These are phyloP conservation scores for Salvia hispanica DNA, from an alignment of 257 asterid genomes.

Conservation along the genomic window DNA sequence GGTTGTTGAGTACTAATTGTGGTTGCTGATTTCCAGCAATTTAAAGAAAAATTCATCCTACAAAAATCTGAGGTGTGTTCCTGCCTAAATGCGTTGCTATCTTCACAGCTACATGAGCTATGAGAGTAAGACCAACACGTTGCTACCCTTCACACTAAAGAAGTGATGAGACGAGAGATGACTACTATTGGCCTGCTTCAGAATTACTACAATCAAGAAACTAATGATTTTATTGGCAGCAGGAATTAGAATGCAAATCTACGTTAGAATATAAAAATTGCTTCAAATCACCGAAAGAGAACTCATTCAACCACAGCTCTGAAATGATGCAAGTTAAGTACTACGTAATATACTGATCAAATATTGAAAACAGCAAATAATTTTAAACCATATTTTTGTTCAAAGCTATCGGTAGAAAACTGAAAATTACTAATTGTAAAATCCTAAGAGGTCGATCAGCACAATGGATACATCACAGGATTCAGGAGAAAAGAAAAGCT, in stretches of 20 bases:
- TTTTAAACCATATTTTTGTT: not conserved
- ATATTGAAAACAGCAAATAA: not conserved
- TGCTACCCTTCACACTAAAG: too few species aligned
- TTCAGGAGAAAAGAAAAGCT: constrained; percentile 14
- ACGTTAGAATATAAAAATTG: not conserved
- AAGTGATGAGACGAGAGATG: not conserved
- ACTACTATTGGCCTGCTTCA: too few species aligned
- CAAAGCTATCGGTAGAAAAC: constrained; percentile 19
- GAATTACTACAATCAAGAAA: too few species aligned
- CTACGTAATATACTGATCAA: not conserved
- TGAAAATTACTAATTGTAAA: constrained; percentile 18
- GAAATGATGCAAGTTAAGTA: not conserved
- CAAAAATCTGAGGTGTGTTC: not conserved
- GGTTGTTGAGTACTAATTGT: constrained; percentile 24
- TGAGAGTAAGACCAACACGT: too few species aligned
- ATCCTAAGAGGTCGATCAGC: constrained; percentile 5
- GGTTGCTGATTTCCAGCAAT: constrained; percentile 10
- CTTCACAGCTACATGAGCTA: too few species aligned
- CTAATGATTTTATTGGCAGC: too few species aligned
- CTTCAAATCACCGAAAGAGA: not conserved
- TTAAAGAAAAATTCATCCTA: not conserved
- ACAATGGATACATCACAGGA: not conserved
- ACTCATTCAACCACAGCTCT: not conserved
- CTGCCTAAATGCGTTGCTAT: too few species aligned
- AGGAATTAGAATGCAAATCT: not conserved